phyloP scores from a whole-genome alignment of 164 flowering plant species.

The Chloranthus sessilifolius region DNA sequence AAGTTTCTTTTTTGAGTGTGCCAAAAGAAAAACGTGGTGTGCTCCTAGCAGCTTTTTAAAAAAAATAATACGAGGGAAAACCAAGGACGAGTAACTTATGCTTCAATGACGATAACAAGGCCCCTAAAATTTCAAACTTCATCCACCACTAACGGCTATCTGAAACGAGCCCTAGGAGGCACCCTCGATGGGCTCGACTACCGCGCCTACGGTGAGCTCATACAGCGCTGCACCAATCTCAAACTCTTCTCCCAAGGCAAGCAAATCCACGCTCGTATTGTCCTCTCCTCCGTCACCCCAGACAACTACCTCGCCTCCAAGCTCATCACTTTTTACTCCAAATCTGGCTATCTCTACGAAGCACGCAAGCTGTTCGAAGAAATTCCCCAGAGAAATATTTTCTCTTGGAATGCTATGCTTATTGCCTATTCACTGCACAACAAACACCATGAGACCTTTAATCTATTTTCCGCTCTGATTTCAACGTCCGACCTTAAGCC shows the following conservation, averaged over 20 bases:
- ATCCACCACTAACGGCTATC: conserved; percentile 2
- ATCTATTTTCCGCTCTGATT: conserved; percentile 31
- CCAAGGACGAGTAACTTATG: too few species aligned
- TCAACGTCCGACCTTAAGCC: conserved; percentile 18
- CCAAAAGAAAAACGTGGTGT: too few species aligned
- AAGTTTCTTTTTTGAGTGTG: too few species aligned
- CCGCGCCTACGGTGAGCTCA: conserved; percentile 37
- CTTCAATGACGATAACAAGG: conserved; percentile 7
- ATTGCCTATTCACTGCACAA: conserved; percentile 36
- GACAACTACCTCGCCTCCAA: conserved; percentile 66
- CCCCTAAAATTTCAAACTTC: conserved; percentile 5
- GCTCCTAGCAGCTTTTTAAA: too few species aligned
- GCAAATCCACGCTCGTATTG: conserved; percentile 58
- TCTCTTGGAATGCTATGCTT: conserved; percentile 64
- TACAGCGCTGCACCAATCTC: conserved; percentile 46
- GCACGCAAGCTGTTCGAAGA: conserved; percentile 63
- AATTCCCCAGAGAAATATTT: conserved; percentile 43
- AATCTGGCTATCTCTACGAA: conserved; percentile 16
- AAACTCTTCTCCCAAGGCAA: conserved; percentile 38
- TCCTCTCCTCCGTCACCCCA: conserved; percentile 36
- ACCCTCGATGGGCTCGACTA: conserved; percentile 24
- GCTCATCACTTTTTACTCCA: conserved; percentile 49
- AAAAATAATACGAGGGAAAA: too few species aligned
- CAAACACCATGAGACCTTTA: conserved; percentile 25
- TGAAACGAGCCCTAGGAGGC: conserved; percentile 14